These are phyloP conservation scores for Mrakia blollopis DNA, from an alignment of 768 basidiomycete genomes.

Conservation along the genomic window DNA sequence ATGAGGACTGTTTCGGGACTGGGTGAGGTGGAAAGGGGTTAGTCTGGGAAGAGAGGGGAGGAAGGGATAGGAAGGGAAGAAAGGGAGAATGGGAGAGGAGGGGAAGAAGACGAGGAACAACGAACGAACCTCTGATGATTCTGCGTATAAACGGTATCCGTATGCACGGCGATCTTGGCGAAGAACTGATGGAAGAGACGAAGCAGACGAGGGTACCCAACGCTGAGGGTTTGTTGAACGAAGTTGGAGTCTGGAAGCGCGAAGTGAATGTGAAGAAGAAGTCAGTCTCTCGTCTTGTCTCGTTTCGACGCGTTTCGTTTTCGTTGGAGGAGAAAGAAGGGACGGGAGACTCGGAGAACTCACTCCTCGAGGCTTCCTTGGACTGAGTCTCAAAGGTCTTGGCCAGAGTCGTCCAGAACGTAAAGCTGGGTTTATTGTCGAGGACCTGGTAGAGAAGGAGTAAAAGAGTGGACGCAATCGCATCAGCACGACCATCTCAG, in stretches of 20 bases:
- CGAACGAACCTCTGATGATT: constrained; percentile 68
- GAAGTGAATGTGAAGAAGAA: not conserved
- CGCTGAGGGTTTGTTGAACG: constrained; percentile 79
- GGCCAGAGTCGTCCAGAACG: constrained; percentile 82
- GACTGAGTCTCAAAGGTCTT: constrained; percentile 75
- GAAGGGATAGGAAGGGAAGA: not conserved
- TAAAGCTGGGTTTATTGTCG: constrained; percentile 84
- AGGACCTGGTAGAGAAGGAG: constrained; percentile 54
- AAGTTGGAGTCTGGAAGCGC: constrained; percentile 70
- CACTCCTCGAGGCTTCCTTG: constrained; percentile 74
- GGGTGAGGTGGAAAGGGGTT: constrained; percentile 48
- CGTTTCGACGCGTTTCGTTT: not conserved
- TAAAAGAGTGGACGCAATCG: not conserved
- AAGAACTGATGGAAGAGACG: constrained; percentile 97
- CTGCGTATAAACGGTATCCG: constrained; percentile 84
- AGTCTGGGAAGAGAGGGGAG: not conserved
- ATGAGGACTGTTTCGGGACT: constrained; percentile 90
- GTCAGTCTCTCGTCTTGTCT: not conserved
- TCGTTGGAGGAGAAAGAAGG: not conserved
- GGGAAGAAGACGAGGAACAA: not conserved
- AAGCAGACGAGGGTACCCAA: constrained; percentile 79
- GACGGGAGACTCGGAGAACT: not conserved
- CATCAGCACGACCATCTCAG: not conserved
- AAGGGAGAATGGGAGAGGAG: constrained; percentile 1
- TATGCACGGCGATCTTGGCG: constrained; percentile 87